These are phyloP conservation scores for Rhodosporidiobolus odoratus DNA, from an alignment of 768 basidiomycete species.

Conservation along the genomic window DNA sequence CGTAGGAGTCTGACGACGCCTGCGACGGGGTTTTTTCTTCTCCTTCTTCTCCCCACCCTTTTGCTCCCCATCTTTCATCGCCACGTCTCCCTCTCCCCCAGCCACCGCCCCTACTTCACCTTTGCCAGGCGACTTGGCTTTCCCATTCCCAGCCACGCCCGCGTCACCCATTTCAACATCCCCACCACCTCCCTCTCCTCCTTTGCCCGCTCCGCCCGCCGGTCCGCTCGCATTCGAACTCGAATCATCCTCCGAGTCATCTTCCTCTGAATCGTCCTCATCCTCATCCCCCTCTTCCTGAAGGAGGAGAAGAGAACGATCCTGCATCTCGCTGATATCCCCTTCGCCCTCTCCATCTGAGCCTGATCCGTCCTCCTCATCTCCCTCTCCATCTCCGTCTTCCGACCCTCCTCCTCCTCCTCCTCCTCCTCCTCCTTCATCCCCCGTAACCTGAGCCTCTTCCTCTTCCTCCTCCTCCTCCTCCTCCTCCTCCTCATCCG, in stretches of 20 bases:
- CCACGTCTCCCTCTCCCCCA: constrained; percentile 6
- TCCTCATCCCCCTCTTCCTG: constrained; percentile 7
- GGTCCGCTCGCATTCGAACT: constrained; percentile 11
- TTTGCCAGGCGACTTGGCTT: constrained; percentile 10
- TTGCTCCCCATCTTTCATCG: constrained; percentile 4
- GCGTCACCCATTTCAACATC: constrained; percentile 20
- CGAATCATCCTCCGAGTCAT: constrained; percentile 28
- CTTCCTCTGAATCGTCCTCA: constrained; percentile 13
- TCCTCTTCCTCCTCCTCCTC: constrained; percentile 9
- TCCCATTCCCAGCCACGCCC: no score
- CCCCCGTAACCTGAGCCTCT: constrained; percentile 10
- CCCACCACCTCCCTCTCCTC: constrained; percentile 11
- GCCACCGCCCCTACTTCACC: constrained; percentile 5
- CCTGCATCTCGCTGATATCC: not conserved
- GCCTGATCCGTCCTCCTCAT: not conserved
- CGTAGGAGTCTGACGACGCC: constrained; percentile 10
- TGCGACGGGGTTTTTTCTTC: constrained; percentile 20
- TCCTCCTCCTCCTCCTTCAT: constrained; percentile 9
- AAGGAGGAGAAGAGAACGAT: no score
- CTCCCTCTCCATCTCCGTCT: not conserved
- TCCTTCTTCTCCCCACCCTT: not conserved
- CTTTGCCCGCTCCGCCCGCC: not conserved
- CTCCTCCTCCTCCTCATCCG: constrained; percentile 14
- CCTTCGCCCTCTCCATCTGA: not conserved
- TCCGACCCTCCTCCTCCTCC: constrained; percentile 17